These are phyloP conservation scores for Panicum hallii DNA, from an alignment of 202 grass and related monocot genomes.

Conservation along the genomic window DNA sequence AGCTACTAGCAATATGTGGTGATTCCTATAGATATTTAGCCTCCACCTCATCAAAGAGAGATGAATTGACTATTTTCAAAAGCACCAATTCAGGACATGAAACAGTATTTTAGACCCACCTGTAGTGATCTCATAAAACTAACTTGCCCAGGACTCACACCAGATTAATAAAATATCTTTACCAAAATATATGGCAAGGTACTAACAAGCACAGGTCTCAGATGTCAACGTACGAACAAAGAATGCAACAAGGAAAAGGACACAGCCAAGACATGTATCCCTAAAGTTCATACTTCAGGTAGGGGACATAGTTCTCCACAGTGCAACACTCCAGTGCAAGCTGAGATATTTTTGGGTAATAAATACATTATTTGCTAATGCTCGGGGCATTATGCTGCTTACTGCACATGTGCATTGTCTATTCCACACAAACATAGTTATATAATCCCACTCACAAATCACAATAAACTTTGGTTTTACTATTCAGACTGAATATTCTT, in stretches of 20 bases:
- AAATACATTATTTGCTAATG: constrained; percentile 17
- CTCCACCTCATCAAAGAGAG: neutral
- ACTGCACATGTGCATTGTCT: neutral
- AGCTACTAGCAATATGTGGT: neutral
- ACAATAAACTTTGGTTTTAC: constrained; percentile 1
- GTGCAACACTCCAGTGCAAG: neutral
- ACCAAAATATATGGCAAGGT: neutral
- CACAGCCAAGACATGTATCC: neutral
- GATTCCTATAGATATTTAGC: neutral
- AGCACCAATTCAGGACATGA: neutral
- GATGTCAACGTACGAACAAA: constrained; percentile 5
- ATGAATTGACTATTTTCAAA: constrained; percentile 3
- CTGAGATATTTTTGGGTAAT: neutral
- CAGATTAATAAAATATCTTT: neutral
- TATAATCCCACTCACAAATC: neutral
- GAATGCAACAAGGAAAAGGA: neutral
- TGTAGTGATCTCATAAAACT: neutral
- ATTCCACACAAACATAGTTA: neutral
- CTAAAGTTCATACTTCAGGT: constrained; percentile 27
- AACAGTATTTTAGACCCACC: neutral
- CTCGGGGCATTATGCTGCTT: neutral
- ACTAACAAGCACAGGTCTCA: neutral
- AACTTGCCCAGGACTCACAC: neutral
- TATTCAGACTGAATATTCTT: neutral
- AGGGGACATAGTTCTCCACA: constrained; percentile 12